These are phyloP conservation scores for Cyclotella distinguenda DNA, from an alignment of 108 stramenopile species.

Conservation along the genomic window DNA sequence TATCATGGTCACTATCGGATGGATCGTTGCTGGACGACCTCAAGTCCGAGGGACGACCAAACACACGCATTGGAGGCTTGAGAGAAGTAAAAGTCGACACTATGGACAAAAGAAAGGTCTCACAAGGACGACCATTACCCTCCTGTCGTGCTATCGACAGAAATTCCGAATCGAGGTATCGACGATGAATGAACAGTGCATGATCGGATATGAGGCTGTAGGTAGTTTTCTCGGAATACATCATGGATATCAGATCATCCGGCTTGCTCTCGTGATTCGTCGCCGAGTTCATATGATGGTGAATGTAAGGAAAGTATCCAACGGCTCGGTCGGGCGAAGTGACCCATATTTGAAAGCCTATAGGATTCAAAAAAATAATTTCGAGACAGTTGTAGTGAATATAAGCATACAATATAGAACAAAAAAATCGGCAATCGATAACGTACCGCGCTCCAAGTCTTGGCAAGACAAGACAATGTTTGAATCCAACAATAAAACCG, in stretches of 20 bases:
- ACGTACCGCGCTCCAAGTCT: slow-evolving; percentile 9
- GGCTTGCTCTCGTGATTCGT: not conserved
- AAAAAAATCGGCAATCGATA: not conserved
- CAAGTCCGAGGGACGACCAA: slow-evolving; percentile 3
- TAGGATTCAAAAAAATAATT: not conserved
- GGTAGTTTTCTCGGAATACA: not conserved
- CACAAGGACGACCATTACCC: not conserved
- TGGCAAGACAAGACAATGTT: slow-evolving; percentile 6
- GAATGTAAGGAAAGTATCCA: not conserved
- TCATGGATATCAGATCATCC: not conserved
- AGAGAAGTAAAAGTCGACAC: not conserved
- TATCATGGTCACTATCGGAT: not conserved
- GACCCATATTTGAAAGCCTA: slow-evolving; percentile 10
- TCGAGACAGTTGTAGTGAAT: not conserved
- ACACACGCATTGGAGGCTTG: slow-evolving; percentile 2
- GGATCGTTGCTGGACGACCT: not conserved
- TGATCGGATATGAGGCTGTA: slow-evolving; percentile 5
- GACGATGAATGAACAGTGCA: slow-evolving; percentile 5
- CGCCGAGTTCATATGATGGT: not conserved
- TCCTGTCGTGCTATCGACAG: not conserved
- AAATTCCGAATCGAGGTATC: slow-evolving; percentile 9
- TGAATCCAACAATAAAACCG: slow-evolving; percentile 5
- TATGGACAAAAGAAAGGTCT: not conserved
- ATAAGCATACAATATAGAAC: not conserved
- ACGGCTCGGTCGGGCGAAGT: slow-evolving; percentile 1